These are phyloP conservation scores for Malus hybrid DNA, from an alignment of 331 rosid species.

Conservation along the genomic window DNA sequence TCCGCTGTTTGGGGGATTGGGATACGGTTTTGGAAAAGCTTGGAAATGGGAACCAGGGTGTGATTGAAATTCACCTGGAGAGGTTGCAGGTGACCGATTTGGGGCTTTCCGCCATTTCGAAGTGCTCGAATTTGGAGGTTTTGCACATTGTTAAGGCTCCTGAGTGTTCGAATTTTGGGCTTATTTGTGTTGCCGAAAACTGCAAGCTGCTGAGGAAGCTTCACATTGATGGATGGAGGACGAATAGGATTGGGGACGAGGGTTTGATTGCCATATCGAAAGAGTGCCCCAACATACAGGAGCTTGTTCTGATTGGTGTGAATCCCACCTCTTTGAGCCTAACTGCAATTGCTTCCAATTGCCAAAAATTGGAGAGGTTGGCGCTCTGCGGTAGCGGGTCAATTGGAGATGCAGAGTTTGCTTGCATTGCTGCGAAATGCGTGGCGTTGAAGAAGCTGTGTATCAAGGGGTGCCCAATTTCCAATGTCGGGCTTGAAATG, in stretches of 20 bases:
- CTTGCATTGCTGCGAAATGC: slow-evolving; percentile 66
- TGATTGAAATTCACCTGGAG: slow-evolving; percentile 68
- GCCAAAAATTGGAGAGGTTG: slow-evolving; percentile 60
- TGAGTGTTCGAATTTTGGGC: slow-evolving; percentile 61
- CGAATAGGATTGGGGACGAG: slow-evolving; percentile 63
- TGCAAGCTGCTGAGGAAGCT: slow-evolving; percentile 70
- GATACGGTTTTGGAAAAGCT: slow-evolving; percentile 44
- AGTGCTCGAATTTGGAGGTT: slow-evolving; percentile 48
- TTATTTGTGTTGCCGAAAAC: slow-evolving; percentile 45
- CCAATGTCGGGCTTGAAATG: slow-evolving; percentile 56
- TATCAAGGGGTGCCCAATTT: slow-evolving; percentile 74
- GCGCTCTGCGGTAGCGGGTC: slow-evolving; percentile 75
- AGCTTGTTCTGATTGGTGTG: slow-evolving; percentile 71
- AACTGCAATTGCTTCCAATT: slow-evolving; percentile 49
- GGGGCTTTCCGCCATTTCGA: slow-evolving; percentile 59
- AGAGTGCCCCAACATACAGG: slow-evolving; percentile 53
- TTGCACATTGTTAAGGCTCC: slow-evolving; percentile 60
- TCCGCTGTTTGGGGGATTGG: slow-evolving; percentile 79
- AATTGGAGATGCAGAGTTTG: slow-evolving; percentile 66
- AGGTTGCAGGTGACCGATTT: slow-evolving; percentile 71
- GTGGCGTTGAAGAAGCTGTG: slow-evolving; percentile 64
- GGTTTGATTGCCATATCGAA: slow-evolving; percentile 61
- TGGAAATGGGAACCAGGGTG: slow-evolving; percentile 27
- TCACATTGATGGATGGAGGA: slow-evolving; percentile 88
- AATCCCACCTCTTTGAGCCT: slow-evolving; percentile 54